A percentile compares a stretch with the other conserved stretches of the same genome.
Conservation (phyloP, 345 rosid species). For the rapeseed (Brassica napus) region Da-Ae NC_063446.1:8449001-8449500, state of each 20-base stretch:
- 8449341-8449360: constrained; percentile 44
- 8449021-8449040: constrained; percentile 25
- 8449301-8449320: constrained; percentile 16
- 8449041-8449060: constrained; percentile 19
- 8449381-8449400: constrained; percentile 33
- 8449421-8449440: constrained; percentile 41
- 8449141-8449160: not conserved
- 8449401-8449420: constrained; percentile 16
- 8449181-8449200: constrained; percentile 8
- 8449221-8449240: constrained; percentile 17
- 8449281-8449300: constrained; percentile 13
- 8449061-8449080: constrained; percentile 2
- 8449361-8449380: constrained; percentile 47
- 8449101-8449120: not conserved
- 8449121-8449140: constrained; percentile 3
- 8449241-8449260: constrained; percentile 25
- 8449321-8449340: constrained; percentile 20
- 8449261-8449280: constrained; percentile 11
- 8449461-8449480: not conserved
- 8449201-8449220: constrained; percentile 6
- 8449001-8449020: constrained; percentile 29
- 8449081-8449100: constrained; percentile 6
- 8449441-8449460: constrained; percentile 11
- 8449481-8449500: not conserved
- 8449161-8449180: not conserved